phyloP scores from a whole-genome alignment of 73 alveolate species.

The Tetrahymena elliotti region DNA sequence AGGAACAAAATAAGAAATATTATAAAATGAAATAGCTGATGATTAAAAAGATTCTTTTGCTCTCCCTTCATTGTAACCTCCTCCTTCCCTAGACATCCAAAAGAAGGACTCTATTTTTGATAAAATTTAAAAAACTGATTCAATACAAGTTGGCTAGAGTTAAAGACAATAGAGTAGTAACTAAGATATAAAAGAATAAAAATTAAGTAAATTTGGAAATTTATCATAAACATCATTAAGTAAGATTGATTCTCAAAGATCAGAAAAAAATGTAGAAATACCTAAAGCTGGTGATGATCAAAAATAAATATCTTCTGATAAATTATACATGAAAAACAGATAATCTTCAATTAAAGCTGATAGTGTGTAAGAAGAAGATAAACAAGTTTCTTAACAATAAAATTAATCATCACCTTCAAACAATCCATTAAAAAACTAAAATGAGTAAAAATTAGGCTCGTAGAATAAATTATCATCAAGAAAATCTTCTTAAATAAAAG shows the following conservation, averaged over 20 bases:
- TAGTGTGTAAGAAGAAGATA: background rate
- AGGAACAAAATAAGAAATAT: background rate
- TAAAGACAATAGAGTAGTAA: background rate
- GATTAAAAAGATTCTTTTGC: background rate
- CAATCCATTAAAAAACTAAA: background rate
- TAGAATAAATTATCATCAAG: background rate
- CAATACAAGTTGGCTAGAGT: background rate
- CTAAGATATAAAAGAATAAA: background rate
- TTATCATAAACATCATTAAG: background rate
- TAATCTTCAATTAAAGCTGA: background rate
- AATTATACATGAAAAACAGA: too few species aligned
- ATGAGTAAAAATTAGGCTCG: too few species aligned
- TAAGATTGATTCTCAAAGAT: background rate
- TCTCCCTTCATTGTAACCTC: background rate
- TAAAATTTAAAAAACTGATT: background rate
- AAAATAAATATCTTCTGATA: too few species aligned
- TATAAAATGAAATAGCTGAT: background rate
- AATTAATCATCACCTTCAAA: background rate
- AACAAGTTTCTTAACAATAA: background rate
- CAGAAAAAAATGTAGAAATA: background rate
- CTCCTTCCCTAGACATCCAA: background rate
- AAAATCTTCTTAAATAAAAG: background rate
- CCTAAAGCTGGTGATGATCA: background rate
- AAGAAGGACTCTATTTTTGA: background rate
- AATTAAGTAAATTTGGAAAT: background rate